phyloP scores from a whole-genome alignment of 2,329 filamentous ascomycete genomes.

The Apiospora pterosperma region DNA sequence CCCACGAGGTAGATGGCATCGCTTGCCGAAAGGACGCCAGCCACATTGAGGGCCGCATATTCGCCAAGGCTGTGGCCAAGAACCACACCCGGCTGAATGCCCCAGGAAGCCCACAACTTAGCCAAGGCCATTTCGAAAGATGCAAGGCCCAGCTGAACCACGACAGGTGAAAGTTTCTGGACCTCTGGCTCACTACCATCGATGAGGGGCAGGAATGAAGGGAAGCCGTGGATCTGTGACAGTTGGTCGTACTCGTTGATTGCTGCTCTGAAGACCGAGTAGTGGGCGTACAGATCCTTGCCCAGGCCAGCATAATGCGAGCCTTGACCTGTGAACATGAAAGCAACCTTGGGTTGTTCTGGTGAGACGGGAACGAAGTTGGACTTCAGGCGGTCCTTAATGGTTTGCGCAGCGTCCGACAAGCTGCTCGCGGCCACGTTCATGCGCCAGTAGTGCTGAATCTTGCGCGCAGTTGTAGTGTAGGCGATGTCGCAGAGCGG shows the following conservation, averaged over 20 bases:
- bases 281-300: constrained; percentile 45
- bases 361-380: constrained; percentile 40
- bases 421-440: constrained; percentile 41
- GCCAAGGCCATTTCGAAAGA: constrained; percentile 57
- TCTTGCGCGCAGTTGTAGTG: constrained; percentile 63
- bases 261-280: constrained; percentile 45
- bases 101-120: constrained; percentile 54
- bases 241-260: constrained; percentile 57
- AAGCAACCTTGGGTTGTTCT: constrained; percentile 45
- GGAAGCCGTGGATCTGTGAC: constrained; percentile 47
- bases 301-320: constrained; percentile 51
- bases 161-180: constrained; percentile 43
- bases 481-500: constrained; percentile 60
- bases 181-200: constrained; percentile 42
- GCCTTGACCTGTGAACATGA: constrained; percentile 57
- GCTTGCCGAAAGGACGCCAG: constrained; percentile 66
- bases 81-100: constrained; percentile 51
- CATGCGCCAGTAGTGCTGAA: constrained; percentile 57
- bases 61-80: constrained; percentile 67
- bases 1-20: constrained; percentile 73
- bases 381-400: constrained; percentile 39
- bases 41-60: constrained; percentile 68
- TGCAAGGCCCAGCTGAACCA: constrained; percentile 51
- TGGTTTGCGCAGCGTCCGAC: constrained; percentile 37
- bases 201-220: constrained; percentile 52